Percentiles rank a stretch among this genome's conserved stretches.
Evolutionary conservation across 176 grass and related monocot genomes (phyloP).

Genomic region (Carex kokanica): DNA sequence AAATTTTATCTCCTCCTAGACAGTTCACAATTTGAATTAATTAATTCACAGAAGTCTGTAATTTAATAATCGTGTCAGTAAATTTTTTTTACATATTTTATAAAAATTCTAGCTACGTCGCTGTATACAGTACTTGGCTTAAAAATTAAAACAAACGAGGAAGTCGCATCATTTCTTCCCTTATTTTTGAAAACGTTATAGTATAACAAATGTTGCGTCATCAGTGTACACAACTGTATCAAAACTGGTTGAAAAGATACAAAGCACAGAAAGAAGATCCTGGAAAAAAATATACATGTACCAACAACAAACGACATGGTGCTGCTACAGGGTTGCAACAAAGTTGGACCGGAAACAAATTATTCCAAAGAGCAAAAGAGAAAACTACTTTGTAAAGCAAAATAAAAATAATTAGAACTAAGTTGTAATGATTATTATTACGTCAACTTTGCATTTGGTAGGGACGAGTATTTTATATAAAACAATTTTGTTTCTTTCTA

Average conservation of each 20-base stretch:
- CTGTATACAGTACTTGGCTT: too few species aligned
- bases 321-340: neutral
- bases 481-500: conserved; percentile 5
- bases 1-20: too few species aligned
- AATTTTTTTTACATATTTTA: too few species aligned
- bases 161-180: too few species aligned
- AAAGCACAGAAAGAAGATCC: neutral
- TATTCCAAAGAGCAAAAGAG: conserved; percentile 1
- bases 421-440: neutral
- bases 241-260: neutral
- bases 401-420: neutral
- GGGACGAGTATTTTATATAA: neutral
- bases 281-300: neutral
- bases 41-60: too few species aligned
- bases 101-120: too few species aligned
- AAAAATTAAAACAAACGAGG: too few species aligned
- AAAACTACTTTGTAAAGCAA: conserved; percentile 8
- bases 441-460: conserved; percentile 1
- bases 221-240: neutral
- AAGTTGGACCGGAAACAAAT: neutral
- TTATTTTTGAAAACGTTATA: too few species aligned
- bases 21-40: too few species aligned
- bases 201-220: neutral
- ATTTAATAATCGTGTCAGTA: too few species aligned
- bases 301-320: neutral